A percentile compares a stretch with the other conserved stretches of the same genome.
Evolutionary conservation across 2,329 filamentous ascomycete genomes (phyloP).

Genomic region (Fusarium nematophilum): DNA sequence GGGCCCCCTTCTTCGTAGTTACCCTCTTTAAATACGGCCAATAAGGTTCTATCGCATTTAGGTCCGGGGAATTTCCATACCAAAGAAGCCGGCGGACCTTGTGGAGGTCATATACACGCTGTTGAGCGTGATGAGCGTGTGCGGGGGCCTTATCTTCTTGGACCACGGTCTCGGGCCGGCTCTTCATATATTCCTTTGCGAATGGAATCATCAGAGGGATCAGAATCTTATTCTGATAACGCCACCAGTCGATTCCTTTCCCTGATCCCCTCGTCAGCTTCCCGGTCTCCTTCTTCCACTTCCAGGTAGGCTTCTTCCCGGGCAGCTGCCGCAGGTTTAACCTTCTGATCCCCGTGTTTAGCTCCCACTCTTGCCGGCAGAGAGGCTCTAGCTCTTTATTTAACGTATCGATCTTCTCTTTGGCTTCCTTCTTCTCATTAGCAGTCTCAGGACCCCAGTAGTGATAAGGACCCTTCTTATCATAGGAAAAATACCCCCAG

Average conservation of each 20-base stretch:
- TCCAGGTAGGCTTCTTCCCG: slow-evolving; percentile 11
- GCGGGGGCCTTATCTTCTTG: slow-evolving; percentile 31
- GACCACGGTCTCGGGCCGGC: slow-evolving; percentile 13
- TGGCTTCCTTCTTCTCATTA: slow-evolving; percentile 12
- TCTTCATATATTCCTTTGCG: slow-evolving; percentile 16
- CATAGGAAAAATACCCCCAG: slow-evolving; percentile 32
- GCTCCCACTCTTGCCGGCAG: slow-evolving; percentile 22
- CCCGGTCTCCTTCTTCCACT: slow-evolving; percentile 12
- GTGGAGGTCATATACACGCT: slow-evolving; percentile 17
- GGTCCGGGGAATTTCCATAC: slow-evolving; percentile 21
- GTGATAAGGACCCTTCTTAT: slow-evolving; percentile 32
- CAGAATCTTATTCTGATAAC: slow-evolving; percentile 28
- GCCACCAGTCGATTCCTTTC: slow-evolving; percentile 25
- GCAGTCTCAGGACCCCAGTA: slow-evolving; percentile 27
- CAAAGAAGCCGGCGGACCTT: slow-evolving; percentile 15
- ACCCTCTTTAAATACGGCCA: slow-evolving; percentile 32
- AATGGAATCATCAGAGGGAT: slow-evolving; percentile 29
- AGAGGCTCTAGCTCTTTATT: slow-evolving; percentile 28
- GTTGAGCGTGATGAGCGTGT: slow-evolving; percentile 17
- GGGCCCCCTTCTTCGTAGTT: slow-evolving; percentile 17
- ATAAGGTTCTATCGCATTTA: slow-evolving; percentile 31
- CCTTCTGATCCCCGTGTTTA: slow-evolving; percentile 11
- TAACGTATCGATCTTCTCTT: slow-evolving; percentile 11
- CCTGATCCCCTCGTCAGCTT: slow-evolving; percentile 10
- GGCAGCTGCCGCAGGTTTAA: slow-evolving; percentile 9